Base-by-base conservation (phyloP, 1,284 basidiomycete genomes). In the Rhodotorula sp. region DNA sequence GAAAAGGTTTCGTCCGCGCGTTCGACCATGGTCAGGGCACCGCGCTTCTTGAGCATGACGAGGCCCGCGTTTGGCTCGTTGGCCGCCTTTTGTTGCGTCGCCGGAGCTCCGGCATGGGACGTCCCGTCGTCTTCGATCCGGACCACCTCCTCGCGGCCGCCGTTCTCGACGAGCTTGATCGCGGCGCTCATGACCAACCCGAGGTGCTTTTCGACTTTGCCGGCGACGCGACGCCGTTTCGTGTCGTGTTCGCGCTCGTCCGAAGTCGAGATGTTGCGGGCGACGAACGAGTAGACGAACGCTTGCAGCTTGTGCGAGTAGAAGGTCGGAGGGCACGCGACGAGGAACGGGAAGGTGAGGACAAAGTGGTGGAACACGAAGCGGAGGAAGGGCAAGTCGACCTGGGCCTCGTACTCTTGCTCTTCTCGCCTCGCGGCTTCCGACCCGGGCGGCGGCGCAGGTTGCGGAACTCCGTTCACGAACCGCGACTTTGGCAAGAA, bases 301-400 rank as follows among this genome's bases (percentile, higher is more conserved):
- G 94, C 93, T 82, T 96, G 94, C 1, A 97, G 86, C 81, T 97
- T 97, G 73, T 88, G 87, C 1, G 90, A 88, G 82, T 94, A 97
- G 82, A 97, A 96, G 75, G 90, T 86, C 75, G 89, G 87, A 1
- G 92, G 92, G 0, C 92, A 92, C 33, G 70, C 60, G 59, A 88
- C 86, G 79, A 97, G 87, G 83, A 97, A 95, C 18, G 94, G 94
- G 79, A 97, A 97, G 0, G 93, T 90, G 22, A 96, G 85, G 70
- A 96, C 85, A 79, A 93, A 96, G 79, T 93, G 91, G 67, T 90
- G 87, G 80, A 96, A 94, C 78, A 94, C 86, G 83, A 89, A 95
- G 45, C 88, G 86, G 72, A 96, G 82, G 79, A 96, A 89, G 5
- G 94, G 94, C 24, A 96, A 84, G 81, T 95, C 91, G 62, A 71